phyloP scores from a whole-genome alignment of 441 rosid species.

The Aquilaria agallochum region DNA sequence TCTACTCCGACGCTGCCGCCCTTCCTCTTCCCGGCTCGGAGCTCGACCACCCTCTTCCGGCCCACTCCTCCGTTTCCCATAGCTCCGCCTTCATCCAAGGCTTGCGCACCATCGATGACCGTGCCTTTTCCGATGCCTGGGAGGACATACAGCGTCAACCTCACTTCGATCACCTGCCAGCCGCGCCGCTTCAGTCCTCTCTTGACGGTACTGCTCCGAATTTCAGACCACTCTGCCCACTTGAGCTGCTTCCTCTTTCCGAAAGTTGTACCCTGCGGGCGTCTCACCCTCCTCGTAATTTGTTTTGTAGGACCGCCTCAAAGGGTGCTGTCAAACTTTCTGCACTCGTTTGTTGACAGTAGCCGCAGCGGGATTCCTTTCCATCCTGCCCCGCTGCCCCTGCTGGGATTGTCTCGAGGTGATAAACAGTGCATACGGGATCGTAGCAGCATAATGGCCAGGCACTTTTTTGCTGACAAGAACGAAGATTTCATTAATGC shows the following conservation, averaged over 20 bases:
- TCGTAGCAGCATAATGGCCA: slow-evolving; percentile 96
- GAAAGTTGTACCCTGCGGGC: background rate
- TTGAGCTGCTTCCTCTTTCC: slow-evolving; percentile 2
- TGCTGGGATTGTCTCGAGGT: slow-evolving; percentile 79
- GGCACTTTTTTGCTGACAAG: slow-evolving; percentile 87
- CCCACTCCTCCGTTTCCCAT: slow-evolving; percentile 28
- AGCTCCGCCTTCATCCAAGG: slow-evolving; percentile 69
- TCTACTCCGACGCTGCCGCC: slow-evolving; percentile 45
- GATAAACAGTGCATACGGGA: slow-evolving; percentile 97
- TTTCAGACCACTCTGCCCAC: background rate
- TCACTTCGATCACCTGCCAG: slow-evolving; percentile 24
- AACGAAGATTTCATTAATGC: slow-evolving; percentile 85
- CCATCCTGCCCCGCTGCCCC: slow-evolving; percentile 74
- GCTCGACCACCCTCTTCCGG: slow-evolving; percentile 56
- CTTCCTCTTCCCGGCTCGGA: slow-evolving; percentile 84
- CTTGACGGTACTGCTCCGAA: slow-evolving; percentile 47
- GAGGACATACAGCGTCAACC: slow-evolving; percentile 62
- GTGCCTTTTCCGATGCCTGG: slow-evolving; percentile 77
- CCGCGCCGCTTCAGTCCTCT: slow-evolving; percentile 45
- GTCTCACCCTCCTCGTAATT: background rate
- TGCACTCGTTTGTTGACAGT: slow-evolving; percentile 94
- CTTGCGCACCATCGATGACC: slow-evolving; percentile 62
- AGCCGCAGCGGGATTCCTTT: slow-evolving; percentile 84
- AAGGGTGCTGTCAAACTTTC: slow-evolving; percentile 74
- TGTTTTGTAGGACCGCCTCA: slow-evolving; percentile 86